Evolutionary conservation across 257 asterid genomes (phyloP), one percentile per base, ranked within the genome.

Genomic region (Solanum okadae): DNA sequence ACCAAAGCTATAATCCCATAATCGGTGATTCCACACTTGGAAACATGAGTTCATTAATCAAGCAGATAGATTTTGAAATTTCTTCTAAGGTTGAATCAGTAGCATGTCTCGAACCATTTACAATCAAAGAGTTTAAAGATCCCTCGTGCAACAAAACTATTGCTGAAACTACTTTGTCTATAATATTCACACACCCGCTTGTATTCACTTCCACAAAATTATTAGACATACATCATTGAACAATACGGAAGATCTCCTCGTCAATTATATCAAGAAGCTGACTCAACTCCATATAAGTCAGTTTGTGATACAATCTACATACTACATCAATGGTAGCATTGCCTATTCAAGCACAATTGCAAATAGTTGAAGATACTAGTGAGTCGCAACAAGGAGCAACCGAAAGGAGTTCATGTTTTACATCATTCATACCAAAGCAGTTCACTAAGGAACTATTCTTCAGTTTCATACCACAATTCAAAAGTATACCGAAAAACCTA

Each of bases 271-370:
- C 92, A 72, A 86, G 83, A 61, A 96, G 95, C 44, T 93, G 91
- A 20, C 83, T 89, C 42, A 96, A 93, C 73, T 94, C 93, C 27
- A 96, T 67, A 8, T 92, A 92, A 84, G 91, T 88, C 40, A 96
- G 87, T 5, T 91, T 92, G 8, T 95, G 95, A 93, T 98, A 97
- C 37, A 95, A 75, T 34, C 70, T 86, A 37, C 93, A 93, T 86
- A 95, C 88, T 81, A 93, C 68, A 87, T 86, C 87, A 88, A 97
- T 90, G 87, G 93, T 92, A 33, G 87, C 87, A 88, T 96, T 88
- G 13, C 96, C 95, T 3, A 96, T 87, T 71, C 98, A 96, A 0
- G 95, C 93, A 90, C 99, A 96, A 92, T 94, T 92, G 20, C 75
- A 89, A 82, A 96, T 83, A 34, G 95, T 87, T 92, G 94, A 87